These are phyloP conservation scores for Botrytis sinoallii DNA, from an alignment of 2,329 filamentous ascomycete genomes.

Conservation along the genomic window DNA sequence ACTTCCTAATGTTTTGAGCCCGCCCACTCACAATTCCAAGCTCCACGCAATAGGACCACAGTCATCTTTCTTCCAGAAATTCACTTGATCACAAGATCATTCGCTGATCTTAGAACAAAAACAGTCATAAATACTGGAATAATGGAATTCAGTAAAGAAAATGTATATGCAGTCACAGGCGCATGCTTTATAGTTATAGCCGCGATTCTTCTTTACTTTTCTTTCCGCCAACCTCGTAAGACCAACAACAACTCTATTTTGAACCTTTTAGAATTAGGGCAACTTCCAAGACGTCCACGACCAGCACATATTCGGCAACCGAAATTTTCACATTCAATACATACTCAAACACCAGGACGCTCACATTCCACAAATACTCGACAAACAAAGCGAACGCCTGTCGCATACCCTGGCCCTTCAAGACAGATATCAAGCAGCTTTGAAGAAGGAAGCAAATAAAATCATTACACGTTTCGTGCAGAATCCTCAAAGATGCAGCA, in stretches of 20 bases:
- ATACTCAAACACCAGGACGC: background rate
- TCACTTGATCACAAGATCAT: background rate
- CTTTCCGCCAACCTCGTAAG: background rate
- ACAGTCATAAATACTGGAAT: background rate
- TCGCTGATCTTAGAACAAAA: background rate
- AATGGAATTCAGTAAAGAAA: background rate
- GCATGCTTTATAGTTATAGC: background rate
- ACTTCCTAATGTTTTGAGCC: background rate
- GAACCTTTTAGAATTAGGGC: background rate
- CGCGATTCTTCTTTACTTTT: background rate
- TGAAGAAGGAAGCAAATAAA: background rate
- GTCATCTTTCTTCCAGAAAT: background rate
- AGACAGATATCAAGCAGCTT: background rate
- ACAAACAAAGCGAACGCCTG: background rate
- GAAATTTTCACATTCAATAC: background rate
- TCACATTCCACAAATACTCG: background rate
- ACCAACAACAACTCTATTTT: background rate
- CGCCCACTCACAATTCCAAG: background rate
- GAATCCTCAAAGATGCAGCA: background rate
- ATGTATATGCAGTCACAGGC: background rate
- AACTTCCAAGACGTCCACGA: background rate
- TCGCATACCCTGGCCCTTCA: background rate
- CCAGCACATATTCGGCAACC: background rate
- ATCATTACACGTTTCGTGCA: too few species aligned
- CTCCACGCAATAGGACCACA: background rate